phyloP scores from a whole-genome alignment of 805 yeast genomes.

The Candida lessepsii region DNA sequence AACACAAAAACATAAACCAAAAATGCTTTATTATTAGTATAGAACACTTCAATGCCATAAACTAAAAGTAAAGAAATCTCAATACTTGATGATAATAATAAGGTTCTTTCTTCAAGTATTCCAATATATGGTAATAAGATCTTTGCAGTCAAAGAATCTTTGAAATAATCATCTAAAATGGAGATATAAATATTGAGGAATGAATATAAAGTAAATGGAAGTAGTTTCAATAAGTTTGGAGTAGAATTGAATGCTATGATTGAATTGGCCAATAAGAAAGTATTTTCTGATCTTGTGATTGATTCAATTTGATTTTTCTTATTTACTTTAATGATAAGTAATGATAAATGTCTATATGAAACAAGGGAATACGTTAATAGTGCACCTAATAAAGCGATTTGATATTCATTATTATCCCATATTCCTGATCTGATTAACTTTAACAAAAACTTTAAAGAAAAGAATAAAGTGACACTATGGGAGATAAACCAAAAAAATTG shows the following conservation, averaged over 20 bases:
- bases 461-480: conserved; percentile 11
- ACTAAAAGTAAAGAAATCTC: conserved; percentile 8
- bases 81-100: not conserved
- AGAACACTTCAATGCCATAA: conserved; percentile 5
- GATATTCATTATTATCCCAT: conserved; percentile 11
- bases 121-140: conserved; percentile 17
- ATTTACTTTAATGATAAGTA: not conserved
- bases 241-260: conserved; percentile 21
- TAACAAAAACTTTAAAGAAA: not conserved
- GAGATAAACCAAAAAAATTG: conserved; percentile 14
- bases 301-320: conserved; percentile 17
- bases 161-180: conserved; percentile 19
- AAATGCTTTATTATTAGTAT: not conserved
- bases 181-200: conserved; percentile 24
- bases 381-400: conserved; percentile 11
- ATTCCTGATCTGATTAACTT: not conserved
- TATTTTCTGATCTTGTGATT: conserved; percentile 28
- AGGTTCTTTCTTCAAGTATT: conserved; percentile 17
- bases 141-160: conserved; percentile 15
- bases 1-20: conserved; percentile 8
- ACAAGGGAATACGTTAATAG: conserved; percentile 21
- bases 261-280: conserved; percentile 24
- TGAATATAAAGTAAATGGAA: conserved; percentile 29
- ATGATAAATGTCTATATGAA: conserved; percentile 16
- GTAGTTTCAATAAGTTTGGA: conserved; percentile 20